Conservation (phyloP, 129 eudicot genomes). For the Helichrysum umbraculigerum region DNA sequence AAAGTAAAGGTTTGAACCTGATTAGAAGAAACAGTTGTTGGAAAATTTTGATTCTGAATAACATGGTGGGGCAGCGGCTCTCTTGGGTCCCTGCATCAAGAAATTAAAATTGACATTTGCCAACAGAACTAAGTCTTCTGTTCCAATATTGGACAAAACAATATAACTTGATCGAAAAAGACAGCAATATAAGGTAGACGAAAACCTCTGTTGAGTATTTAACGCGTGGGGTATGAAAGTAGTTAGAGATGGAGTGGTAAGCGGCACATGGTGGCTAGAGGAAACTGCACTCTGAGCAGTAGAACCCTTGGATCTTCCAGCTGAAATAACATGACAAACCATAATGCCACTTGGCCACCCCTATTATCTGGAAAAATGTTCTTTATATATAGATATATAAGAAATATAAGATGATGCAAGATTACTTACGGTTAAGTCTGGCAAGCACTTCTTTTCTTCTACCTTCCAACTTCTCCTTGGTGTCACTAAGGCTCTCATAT, state of each 20-base stretch:
- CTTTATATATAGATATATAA: too few species aligned
- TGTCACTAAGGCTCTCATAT: conserved; percentile 75
- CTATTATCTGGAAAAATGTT: conserved; percentile 2
- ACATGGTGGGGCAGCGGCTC: conserved; percentile 39
- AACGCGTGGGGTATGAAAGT: conserved; percentile 32
- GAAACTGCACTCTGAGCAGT: conserved; percentile 26
- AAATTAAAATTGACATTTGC: conserved; percentile 3
- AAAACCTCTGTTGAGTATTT: conserved; percentile 39
- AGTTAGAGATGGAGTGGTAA: conserved; percentile 35
- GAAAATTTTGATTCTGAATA: conserved; percentile 28
- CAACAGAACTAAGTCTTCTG: background rate
- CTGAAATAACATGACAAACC: conserved; percentile 41
- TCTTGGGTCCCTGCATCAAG: conserved; percentile 39
- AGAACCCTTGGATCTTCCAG: conserved; percentile 57
- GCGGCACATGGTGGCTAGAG: conserved; percentile 30
- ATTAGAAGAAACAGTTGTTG: conserved; percentile 54
- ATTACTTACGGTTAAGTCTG: conserved; percentile 60
- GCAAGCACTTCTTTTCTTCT: conserved; percentile 84
- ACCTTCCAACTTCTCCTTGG: conserved; percentile 82
- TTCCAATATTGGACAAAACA: conserved; percentile 10
- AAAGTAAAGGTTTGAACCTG: conserved; percentile 44
- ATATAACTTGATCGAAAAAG: background rate
- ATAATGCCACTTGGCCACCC: background rate
- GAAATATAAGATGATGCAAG: background rate
- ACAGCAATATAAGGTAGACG: background rate